Evolutionary conservation across 306 rosid species (phyloP).

Genomic region (Begonia peltatifolia): DNA sequence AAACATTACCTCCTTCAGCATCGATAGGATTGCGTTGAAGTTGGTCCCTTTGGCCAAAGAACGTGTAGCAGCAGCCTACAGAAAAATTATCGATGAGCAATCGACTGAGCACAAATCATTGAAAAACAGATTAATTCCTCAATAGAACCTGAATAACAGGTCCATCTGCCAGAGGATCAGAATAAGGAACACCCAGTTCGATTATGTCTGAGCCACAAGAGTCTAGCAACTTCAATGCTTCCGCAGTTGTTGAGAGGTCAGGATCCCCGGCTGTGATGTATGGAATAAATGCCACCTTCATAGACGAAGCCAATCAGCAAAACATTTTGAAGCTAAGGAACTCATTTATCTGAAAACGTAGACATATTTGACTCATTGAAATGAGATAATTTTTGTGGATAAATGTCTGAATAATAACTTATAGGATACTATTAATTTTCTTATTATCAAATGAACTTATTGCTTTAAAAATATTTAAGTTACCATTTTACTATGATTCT

Average conservation of each 20-base stretch:
- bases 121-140: not conserved
- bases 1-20: slow-evolving; percentile 74
- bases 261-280: slow-evolving; percentile 96
- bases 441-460: no score
- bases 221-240: slow-evolving; percentile 84
- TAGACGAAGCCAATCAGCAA: slow-evolving; percentile 16
- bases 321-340: slow-evolving; percentile 1
- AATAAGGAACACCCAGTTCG: slow-evolving; percentile 84
- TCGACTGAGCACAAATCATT: slow-evolving; percentile 2
- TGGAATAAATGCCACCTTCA: slow-evolving; percentile 80
- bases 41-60: slow-evolving; percentile 76
- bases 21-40: slow-evolving; percentile 43
- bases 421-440: no score
- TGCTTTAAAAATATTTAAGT: no score
- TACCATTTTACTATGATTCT: no score
- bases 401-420: no score
- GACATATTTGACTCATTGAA: not conserved
- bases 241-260: slow-evolving; percentile 76
- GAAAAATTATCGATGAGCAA: slow-evolving; percentile 18
- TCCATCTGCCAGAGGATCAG: slow-evolving; percentile 98
- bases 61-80: slow-evolving; percentile 91
- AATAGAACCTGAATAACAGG: slow-evolving; percentile 83
- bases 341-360: not conserved
- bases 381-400: no score
- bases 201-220: slow-evolving; percentile 82